A percentile compares a stretch with the other conserved stretches of the same genome.
These are phyloP conservation scores for Thraustotheca clavata DNA, from an alignment of 352 stramenopile species.

Conservation along the genomic window DNA sequence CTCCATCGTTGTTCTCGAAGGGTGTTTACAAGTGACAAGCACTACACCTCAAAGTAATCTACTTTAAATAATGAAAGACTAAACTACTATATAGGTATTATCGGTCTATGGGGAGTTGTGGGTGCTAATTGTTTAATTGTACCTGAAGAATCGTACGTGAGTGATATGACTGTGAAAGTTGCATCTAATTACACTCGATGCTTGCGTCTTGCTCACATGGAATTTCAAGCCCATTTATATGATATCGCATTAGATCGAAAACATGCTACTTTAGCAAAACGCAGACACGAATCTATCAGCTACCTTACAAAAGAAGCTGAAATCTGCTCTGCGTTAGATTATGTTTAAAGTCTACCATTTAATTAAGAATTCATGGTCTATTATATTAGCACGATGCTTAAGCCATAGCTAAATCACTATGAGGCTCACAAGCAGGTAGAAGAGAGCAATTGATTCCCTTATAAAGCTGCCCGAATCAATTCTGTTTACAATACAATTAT, in stretches of 20 bases:
- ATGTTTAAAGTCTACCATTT: too few species aligned
- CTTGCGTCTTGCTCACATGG: slow-evolving; percentile 32
- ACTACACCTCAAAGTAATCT: too few species aligned
- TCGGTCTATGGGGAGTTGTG: not conserved
- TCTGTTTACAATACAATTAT: too few species aligned
- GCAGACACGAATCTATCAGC: not conserved
- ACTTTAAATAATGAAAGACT: not conserved
- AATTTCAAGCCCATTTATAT: slow-evolving; percentile 28
- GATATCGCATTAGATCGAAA: not conserved
- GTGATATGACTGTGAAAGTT: slow-evolving; percentile 34
- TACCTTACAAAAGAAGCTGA: not conserved
- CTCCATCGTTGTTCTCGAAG: slow-evolving; percentile 34
- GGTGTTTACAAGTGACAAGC: slow-evolving; percentile 22
- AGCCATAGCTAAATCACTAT: too few species aligned
- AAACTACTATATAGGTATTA: not conserved
- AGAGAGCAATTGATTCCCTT: too few species aligned
- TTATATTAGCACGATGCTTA: too few species aligned
- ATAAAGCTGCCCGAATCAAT: too few species aligned
- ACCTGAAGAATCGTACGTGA: slow-evolving; percentile 29
- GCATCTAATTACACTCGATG: slow-evolving; percentile 23
- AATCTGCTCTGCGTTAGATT: not conserved
- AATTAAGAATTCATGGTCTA: too few species aligned
- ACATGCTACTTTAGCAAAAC: not conserved
- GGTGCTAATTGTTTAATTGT: slow-evolving; percentile 3
- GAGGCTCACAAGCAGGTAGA: too few species aligned